phyloP scores from a whole-genome alignment of 169 alveolate genomes.

The Plasmodium falciparum region DNA sequence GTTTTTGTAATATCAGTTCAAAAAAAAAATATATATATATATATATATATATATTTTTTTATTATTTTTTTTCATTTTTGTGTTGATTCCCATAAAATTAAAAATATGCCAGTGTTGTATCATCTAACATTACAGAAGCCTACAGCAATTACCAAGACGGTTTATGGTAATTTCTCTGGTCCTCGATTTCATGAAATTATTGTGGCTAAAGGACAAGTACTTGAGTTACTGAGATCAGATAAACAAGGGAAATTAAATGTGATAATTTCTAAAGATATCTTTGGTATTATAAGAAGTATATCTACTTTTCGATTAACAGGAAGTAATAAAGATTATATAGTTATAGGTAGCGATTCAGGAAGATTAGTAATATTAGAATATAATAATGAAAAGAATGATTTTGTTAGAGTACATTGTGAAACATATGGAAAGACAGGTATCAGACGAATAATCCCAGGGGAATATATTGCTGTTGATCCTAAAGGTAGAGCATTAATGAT shows the following conservation, averaged over 20 bases:
- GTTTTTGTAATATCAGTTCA: no score
- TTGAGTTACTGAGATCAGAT: conserved; percentile 95
- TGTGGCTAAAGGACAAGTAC: conserved; percentile 95
- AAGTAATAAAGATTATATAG: conserved; percentile 94
- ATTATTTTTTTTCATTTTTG: conserved; percentile 3
- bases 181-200: conserved; percentile 98
- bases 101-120: conserved; percentile 94
- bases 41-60: not conserved
- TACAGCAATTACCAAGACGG: conserved; percentile 96
- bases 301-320: conserved; percentile 95
- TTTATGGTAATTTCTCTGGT: conserved; percentile 98
- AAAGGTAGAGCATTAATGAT: conserved; percentile 99
- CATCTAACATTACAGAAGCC: conserved; percentile 96
- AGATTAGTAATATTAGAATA: conserved; percentile 94
- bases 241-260: conserved; percentile 94
- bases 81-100: not conserved
- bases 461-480: conserved; percentile 99
- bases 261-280: conserved; percentile 93
- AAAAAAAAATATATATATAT: not conserved
- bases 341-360: conserved; percentile 98
- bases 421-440: conserved; percentile 98
- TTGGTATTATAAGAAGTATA: conserved; percentile 96
- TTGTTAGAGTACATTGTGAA: conserved; percentile 96
- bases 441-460: conserved; percentile 98
- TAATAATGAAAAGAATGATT: conserved; percentile 89